Percentiles rank a stretch among this genome's conserved stretches.
phyloP scores from a whole-genome alignment of 176 grass and related monocot species.

The Aegilops bicornis region DNA sequence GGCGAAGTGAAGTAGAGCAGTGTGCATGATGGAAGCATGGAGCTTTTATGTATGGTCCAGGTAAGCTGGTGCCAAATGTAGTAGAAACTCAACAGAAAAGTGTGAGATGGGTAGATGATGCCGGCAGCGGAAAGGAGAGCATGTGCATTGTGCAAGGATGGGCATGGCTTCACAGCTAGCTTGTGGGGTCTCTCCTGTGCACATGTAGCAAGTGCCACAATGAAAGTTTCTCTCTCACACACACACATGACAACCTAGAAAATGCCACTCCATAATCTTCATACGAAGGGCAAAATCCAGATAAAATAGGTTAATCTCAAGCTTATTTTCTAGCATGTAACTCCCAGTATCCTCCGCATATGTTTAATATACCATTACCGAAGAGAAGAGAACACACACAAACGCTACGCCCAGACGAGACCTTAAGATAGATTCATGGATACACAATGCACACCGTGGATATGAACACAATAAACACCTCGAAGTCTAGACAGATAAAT shows the following conservation, averaged over 20 bases:
- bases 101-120: conserved; percentile 29
- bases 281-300: background rate
- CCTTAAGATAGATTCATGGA: background rate
- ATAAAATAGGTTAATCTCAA: background rate
- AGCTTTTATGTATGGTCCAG: conserved; percentile 16
- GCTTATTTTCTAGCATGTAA: background rate
- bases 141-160: conserved; percentile 22
- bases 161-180: conserved; percentile 22
- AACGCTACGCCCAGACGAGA: background rate
- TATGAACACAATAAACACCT: conserved; percentile 6
- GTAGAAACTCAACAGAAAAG: conserved; percentile 36
- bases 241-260: background rate
- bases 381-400: background rate
- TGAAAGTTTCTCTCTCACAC: background rate
- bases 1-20: background rate
- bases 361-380: background rate
- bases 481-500: conserved; percentile 17
- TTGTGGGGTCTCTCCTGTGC: conserved; percentile 6
- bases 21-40: conserved; percentile 7
- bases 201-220: conserved; percentile 12
- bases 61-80: conserved; percentile 27
- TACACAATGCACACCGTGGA: conserved; percentile 10
- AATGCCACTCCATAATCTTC: background rate
- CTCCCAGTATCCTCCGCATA: background rate
- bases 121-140: conserved; percentile 11